Evolutionary conservation across 2,329 filamentous ascomycete genomes (phyloP), one percentile per base, ranked within the genome.

Genomic region (Blastomyces parvus): DNA sequence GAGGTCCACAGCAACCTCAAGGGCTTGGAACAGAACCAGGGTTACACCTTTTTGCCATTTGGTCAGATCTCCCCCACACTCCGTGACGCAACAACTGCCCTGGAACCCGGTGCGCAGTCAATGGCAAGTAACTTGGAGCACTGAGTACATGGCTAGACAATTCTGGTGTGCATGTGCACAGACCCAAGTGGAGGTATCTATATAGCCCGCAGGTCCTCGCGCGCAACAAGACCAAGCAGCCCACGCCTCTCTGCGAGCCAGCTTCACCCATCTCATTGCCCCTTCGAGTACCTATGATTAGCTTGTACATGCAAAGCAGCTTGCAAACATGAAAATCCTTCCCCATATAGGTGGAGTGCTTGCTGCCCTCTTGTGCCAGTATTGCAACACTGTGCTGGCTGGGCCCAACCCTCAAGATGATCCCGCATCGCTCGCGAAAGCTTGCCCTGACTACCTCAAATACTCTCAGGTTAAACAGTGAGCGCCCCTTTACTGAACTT

Each of bases 381-480:
- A 56, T 30, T n/a, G 17, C n/a, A 50, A 55, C 27, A 17, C 1
- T 40, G 46, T 30, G 1, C 33, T 36, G 25, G 48, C 52, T 33
- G 19, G 13, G 5, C 14, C 33, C 6, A 19, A 4, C n/a, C 19
- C 22, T 17, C 25, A 30, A 17, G 61, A 60, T 50, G 36, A 61
- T 62, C 65, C 67, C 11, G 58, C 60, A 38, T n/a, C 64, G 19
- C 62, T 71, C 44, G 46, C 30, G 0, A 60, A 64, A 7, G 67
- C 69, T 9, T 74, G 69, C 65, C 72, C 70, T 50, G 70, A 73
- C 44, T 71, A 70, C 53, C 66, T 67, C 19, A 62, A 63, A 58
- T 74, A 74, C 63, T 68, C 73, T 42, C 63, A 63, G 19, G 63
- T 65, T 36, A 64, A 58, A 27, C 68, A 70, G 66, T 65, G 66